These are phyloP conservation scores for Populus alba DNA, from an alignment of 345 rosid species.

Conservation along the genomic window DNA sequence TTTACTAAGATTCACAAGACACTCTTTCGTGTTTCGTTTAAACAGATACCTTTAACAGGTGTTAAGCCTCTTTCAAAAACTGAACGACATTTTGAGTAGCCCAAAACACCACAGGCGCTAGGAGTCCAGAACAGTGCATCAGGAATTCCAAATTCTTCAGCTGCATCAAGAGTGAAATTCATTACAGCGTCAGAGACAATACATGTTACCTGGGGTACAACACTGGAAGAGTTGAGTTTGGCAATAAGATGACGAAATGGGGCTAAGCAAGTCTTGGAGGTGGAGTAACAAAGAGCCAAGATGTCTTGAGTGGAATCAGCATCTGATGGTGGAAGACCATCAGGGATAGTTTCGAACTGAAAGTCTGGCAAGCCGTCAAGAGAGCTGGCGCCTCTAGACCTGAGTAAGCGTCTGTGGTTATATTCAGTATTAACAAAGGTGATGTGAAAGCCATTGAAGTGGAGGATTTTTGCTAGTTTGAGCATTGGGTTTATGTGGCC, in stretches of 20 bases:
- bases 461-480: constrained; percentile 35
- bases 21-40: background rate
- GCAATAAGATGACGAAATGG: background rate
- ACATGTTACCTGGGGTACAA: background rate
- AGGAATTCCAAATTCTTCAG: background rate
- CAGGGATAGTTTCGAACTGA: background rate
- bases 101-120: background rate
- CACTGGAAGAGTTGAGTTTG: background rate
- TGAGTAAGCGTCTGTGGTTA: background rate
- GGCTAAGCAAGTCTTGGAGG: background rate
- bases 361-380: constrained; percentile 2
- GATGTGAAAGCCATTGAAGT: constrained; percentile 33
- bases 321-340: background rate
- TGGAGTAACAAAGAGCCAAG: background rate
- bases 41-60: constrained; percentile 1
- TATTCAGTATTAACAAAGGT: constrained; percentile 37
- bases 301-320: background rate
- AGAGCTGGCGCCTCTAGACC: background rate
- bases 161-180: background rate
- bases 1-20: too few species aligned
- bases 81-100: background rate
- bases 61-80: background rate
- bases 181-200: background rate
- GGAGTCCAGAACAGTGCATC: background rate
- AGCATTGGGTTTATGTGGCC: constrained; percentile 41